phyloP scores from a whole-genome alignment of 805 yeast species.

The Candida qinlingensis region DNA sequence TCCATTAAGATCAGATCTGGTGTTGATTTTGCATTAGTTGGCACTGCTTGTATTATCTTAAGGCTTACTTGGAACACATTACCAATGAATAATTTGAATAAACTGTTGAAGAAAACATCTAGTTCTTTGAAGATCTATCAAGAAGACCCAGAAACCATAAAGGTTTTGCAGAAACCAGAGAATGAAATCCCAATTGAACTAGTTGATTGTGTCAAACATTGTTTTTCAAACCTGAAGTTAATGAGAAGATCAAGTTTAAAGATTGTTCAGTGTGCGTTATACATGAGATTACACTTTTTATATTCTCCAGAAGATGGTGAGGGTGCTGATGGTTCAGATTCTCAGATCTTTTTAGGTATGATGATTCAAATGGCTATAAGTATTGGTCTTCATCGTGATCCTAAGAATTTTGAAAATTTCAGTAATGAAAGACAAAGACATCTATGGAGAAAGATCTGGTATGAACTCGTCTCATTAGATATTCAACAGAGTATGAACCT shows the following conservation, averaged over 20 bases:
- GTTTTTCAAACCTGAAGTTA: conserved; percentile 37
- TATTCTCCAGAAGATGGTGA: conserved; percentile 59
- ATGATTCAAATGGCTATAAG: conserved; percentile 62
- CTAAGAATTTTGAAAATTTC: conserved; percentile 44
- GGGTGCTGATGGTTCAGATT: conserved; percentile 53
- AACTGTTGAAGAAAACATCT: conserved; percentile 10
- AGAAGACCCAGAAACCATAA: conserved; percentile 13
- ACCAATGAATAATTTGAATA: conserved; percentile 33
- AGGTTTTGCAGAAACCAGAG: conserved; percentile 33
- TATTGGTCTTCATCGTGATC: conserved; percentile 66
- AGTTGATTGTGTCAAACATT: conserved; percentile 41
- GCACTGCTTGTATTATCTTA: conserved; percentile 46
- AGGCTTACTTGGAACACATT: conserved; percentile 53
- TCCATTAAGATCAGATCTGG: conserved; percentile 29
- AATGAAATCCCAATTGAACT: conserved; percentile 36
- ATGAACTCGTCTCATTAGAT: conserved; percentile 37
- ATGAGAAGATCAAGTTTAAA: conserved; percentile 41
- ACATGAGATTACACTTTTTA: conserved; percentile 48
- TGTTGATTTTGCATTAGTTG: conserved; percentile 42
- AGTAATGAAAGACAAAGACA: conserved; percentile 36
- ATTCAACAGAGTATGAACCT: conserved; percentile 36
- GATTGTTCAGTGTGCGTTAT: conserved; percentile 55
- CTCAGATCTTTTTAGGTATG: conserved; percentile 50
- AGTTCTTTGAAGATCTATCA: conserved; percentile 15
- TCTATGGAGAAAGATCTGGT: conserved; percentile 58